Evolutionary conservation across 2,329 filamentous ascomycete species (phyloP).

Genomic region (Phoma sp.): DNA sequence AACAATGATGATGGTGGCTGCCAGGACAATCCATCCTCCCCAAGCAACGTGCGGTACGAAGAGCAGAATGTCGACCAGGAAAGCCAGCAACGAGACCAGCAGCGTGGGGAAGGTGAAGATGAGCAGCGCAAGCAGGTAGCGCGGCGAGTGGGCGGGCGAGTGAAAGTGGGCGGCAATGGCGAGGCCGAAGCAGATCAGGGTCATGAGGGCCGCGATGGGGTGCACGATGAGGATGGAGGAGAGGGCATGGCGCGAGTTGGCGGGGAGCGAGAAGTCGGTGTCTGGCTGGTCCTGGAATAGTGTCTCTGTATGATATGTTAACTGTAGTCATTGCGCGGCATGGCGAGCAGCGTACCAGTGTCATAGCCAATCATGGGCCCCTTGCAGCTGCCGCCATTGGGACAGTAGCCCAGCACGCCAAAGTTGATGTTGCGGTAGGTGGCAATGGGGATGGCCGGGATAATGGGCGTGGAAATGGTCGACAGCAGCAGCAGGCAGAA

Average conservation of each 20-base stretch:
- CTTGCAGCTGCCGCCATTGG: constrained; percentile 67
- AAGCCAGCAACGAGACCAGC: constrained; percentile 82
- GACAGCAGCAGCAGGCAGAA: constrained; percentile 87
- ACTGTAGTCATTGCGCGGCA: constrained; percentile 10
- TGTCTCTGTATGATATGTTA: constrained; percentile 50
- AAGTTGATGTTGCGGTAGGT: constrained; percentile 79
- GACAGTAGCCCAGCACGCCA: constrained; percentile 92
- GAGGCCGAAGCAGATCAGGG: constrained; percentile 82
- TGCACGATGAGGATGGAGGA: constrained; percentile 92
- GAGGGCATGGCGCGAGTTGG: constrained; percentile 72
- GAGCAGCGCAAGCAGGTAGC: constrained; percentile 84
- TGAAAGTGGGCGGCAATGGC: constrained; percentile 85
- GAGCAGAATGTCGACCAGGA: constrained; percentile 90
- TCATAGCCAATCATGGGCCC: constrained; percentile 84
- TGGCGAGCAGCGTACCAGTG: constrained; percentile 66
- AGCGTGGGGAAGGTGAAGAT: constrained; percentile 88
- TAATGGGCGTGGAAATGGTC: constrained; percentile 89
- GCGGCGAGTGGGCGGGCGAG: constrained; percentile 84
- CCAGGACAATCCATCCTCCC: constrained; percentile 93
- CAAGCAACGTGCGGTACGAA: constrained; percentile 94
- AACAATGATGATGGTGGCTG: constrained; percentile 83
- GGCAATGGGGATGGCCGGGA: constrained; percentile 83
- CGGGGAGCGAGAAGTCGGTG: constrained; percentile 68
- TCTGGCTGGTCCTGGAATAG: constrained; percentile 56
- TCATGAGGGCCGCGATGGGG: constrained; percentile 86